Evolutionary conservation across 257 asterid species (phyloP), one percentile per base, ranked within the genome.

Genomic region (Knoxia roxburghii): DNA sequence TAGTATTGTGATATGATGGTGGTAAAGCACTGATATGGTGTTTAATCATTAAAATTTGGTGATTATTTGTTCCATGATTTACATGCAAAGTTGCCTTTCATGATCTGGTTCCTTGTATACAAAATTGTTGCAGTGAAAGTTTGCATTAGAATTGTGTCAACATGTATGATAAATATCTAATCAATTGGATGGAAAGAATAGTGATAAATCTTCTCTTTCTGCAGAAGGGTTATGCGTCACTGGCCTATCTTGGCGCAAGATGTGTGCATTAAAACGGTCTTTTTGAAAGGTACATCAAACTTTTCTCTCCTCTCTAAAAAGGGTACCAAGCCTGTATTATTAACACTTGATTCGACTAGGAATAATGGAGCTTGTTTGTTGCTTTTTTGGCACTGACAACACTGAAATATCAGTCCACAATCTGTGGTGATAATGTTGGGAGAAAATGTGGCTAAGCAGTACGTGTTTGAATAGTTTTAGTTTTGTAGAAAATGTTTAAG

Each of bases 291-390:
- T 35, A 35, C 43, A 20, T 33, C 27, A 12, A 52, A 24, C 61
- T 51, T 17, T 51, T 40, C 51, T 33, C 57, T 2, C 51, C 61
- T 35, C 62, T 12, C 33, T 26, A 7, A 6, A 37, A 35, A 51
- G 51, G 33, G n/a, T 61, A 40, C 7, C 13, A 32, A 61, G 35
- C 67, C 18, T 2, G 48, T 21, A 40, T 62, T 41, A 18, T 18
- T 26, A 20, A 21, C 23, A 39, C n/a, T 20, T 45, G 52, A 26
- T 62, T 62, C 40, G 11, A 23, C 40, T 27, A 13, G 52, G 61
- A 54, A 54, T 54, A 12, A 52, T 50, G 70, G 48, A 65, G 58
- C 40, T 65, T 68, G 65, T 68, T 7, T 68, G 33, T 41, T 57
- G 49, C 49, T 37, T 43, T 61, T 37, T 61, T 21, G 51, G 64